Evolutionary conservation across 768 basidiomycete genomes (phyloP).

Genomic region (Boletus sensibilis): DNA sequence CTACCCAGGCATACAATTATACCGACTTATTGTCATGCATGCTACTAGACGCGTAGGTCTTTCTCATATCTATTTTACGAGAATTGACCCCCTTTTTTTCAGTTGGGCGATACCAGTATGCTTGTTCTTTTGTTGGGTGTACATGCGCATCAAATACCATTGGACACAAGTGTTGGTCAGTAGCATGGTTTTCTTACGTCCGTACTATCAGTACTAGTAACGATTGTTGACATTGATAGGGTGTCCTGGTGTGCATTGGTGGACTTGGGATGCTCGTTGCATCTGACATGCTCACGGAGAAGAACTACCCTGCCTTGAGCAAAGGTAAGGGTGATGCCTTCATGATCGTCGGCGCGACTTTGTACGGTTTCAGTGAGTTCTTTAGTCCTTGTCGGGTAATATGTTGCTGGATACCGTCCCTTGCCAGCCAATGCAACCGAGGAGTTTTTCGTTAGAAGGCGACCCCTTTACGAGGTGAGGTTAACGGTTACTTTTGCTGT

Average conservation of each 20-base stretch:
- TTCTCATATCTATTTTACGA: not conserved
- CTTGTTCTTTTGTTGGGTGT: constrained; percentile 79
- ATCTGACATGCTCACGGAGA: constrained; percentile 75
- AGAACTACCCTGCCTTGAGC: constrained; percentile 63
- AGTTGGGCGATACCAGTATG: constrained; percentile 91
- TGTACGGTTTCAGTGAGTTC: constrained; percentile 80
- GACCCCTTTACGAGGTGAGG: constrained; percentile 73
- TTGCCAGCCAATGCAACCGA: constrained; percentile 79
- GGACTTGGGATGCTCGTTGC: constrained; percentile 80
- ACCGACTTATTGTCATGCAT: constrained; percentile 87
- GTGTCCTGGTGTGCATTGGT: constrained; percentile 66
- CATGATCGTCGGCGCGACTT: constrained; percentile 82
- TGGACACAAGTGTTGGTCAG: constrained; percentile 80
- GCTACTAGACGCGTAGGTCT: constrained; percentile 80
- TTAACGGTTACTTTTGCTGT: not conserved
- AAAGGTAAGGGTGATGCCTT: constrained; percentile 81
- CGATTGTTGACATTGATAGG: constrained; percentile 40
- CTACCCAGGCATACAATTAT: constrained; percentile 70
- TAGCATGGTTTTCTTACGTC: not conserved
- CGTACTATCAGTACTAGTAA: not conserved
- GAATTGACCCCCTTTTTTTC: not conserved
- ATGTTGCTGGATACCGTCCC: not conserved
- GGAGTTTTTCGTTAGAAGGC: constrained; percentile 78
- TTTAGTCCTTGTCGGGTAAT: not conserved
- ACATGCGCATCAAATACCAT: constrained; percentile 76